Evolutionary conservation across 2,329 filamentous ascomycete genomes (phyloP).

Genomic region (Emergomyces orientalis): DNA sequence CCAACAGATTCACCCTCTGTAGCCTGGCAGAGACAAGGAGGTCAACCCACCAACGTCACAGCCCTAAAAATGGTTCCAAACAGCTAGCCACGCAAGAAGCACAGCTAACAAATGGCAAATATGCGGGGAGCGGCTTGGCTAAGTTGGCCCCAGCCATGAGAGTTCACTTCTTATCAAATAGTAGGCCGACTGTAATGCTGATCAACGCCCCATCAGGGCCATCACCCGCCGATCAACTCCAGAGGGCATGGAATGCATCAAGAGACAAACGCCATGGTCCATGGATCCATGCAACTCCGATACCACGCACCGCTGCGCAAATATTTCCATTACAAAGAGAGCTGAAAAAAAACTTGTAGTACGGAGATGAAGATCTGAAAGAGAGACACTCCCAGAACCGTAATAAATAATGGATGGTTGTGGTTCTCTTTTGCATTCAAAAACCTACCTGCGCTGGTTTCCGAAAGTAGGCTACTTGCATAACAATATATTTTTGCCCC

Average conservation of each 20-base stretch:
- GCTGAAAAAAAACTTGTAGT: neutral
- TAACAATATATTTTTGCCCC: neutral
- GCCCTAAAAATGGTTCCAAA: neutral
- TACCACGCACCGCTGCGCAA: neutral
- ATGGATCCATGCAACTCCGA: neutral
- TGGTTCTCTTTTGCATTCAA: neutral
- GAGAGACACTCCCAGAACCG: too few relatives aligned
- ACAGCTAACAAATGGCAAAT: neutral
- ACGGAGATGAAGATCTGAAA: too few relatives aligned
- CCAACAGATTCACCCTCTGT: too few relatives aligned
- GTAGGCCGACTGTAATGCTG: neutral
- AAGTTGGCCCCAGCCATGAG: neutral
- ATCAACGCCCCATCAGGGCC: neutral
- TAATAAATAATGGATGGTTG: too few relatives aligned
- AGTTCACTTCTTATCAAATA: neutral
- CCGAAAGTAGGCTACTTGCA: neutral
- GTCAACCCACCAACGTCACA: neutral
- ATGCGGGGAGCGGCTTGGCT: neutral
- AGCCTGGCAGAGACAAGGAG: neutral
- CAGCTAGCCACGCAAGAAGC: neutral
- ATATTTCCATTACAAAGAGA: neutral
- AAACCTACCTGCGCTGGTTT: neutral
- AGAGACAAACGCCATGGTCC: neutral
- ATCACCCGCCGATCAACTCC: neutral
- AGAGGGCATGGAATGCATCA: neutral